Conservation (phyloP, 495 filamentous ascomycete genomes). For the Terfezia boudieri region DNA sequence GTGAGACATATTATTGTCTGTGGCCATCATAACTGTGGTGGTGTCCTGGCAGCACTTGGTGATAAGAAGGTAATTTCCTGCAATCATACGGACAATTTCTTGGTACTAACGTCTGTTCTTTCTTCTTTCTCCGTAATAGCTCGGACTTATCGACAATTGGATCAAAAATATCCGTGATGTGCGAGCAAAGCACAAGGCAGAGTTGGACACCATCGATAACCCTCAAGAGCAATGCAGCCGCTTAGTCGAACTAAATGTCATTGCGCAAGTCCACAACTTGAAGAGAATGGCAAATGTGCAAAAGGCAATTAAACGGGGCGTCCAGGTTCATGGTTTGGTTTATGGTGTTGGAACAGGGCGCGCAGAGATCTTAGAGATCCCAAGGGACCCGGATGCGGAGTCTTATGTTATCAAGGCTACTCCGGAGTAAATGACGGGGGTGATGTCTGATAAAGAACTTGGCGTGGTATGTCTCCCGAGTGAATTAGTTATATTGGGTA, state of each 20-base stretch:
- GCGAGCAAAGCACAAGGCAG: slow-evolving; percentile 32
- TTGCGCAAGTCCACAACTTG: slow-evolving; percentile 35
- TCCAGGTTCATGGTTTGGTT: slow-evolving; percentile 42
- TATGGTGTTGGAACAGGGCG: not conserved
- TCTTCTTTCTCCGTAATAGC: slow-evolving; percentile 18
- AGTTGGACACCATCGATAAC: slow-evolving; percentile 30
- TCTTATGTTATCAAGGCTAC: slow-evolving; percentile 3
- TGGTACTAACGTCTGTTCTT: too few relatives aligned
- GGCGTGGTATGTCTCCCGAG: too few relatives aligned
- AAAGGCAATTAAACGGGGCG: slow-evolving; percentile 40
- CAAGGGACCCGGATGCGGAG: slow-evolving; percentile 6
- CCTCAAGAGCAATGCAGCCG: slow-evolving; percentile 28
- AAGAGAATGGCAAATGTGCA: slow-evolving; percentile 37
- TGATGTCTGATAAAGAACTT: too few relatives aligned
- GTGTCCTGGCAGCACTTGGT: slow-evolving; percentile 38
- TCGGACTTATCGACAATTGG: slow-evolving; percentile 40
- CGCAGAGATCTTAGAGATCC: not conserved
- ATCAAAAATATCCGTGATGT: slow-evolving; percentile 38
- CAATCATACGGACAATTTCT: too few relatives aligned
- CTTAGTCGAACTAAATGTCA: slow-evolving; percentile 36
- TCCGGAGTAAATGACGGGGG: too few relatives aligned
- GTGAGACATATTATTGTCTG: slow-evolving; percentile 27
- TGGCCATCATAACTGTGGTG: slow-evolving; percentile 41
- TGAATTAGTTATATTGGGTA: not conserved
- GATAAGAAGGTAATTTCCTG: slow-evolving; percentile 25